Percentiles rank a stretch among this genome's conserved stretches.
These are phyloP conservation scores for Tardiomyces depauwii DNA, from an alignment of 1,139 yeast species.

Conservation along the genomic window DNA sequence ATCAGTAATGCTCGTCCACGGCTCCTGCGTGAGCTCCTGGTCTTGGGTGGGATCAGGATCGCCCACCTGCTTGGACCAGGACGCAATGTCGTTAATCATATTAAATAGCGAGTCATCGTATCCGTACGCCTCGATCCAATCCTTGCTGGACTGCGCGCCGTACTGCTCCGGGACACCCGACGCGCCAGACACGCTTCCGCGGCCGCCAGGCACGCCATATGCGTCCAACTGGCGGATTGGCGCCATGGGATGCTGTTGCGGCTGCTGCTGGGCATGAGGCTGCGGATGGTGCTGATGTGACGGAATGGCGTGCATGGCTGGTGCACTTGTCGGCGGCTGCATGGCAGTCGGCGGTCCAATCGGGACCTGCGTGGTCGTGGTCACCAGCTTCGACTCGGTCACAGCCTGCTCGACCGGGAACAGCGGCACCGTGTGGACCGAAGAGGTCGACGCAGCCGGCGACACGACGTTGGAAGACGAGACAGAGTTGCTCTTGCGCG, in stretches of 20 bases:
- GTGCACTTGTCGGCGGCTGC: too few species aligned
- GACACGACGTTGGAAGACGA: neutral
- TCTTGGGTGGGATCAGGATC: neutral
- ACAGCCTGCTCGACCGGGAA: neutral
- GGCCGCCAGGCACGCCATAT: constrained; percentile 2
- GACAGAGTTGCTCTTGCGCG: constrained; percentile 3
- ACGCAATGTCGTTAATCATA: constrained; percentile 51
- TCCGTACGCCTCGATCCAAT: constrained; percentile 30
- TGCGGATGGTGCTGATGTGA: neutral
- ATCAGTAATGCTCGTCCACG: constrained; percentile 34
- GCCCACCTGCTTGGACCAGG: constrained; percentile 34
- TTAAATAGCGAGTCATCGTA: constrained; percentile 35
- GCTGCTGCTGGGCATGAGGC: too few species aligned
- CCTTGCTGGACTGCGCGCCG: constrained; percentile 6
- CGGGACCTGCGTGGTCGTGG: neutral
- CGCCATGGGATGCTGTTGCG: too few species aligned
- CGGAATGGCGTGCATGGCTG: too few species aligned
- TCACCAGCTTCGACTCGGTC: neutral
- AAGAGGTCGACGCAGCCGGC: constrained; percentile 5
- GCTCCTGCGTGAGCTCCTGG: constrained; percentile 23
- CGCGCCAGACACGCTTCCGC: constrained; percentile 10
- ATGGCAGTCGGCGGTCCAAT: neutral
- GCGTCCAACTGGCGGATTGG: neutral
- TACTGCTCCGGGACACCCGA: constrained; percentile 6
- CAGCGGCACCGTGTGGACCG: neutral